These are phyloP conservation scores for Lachnellula cervina DNA, from an alignment of 2,329 filamentous ascomycete genomes.

Conservation along the genomic window DNA sequence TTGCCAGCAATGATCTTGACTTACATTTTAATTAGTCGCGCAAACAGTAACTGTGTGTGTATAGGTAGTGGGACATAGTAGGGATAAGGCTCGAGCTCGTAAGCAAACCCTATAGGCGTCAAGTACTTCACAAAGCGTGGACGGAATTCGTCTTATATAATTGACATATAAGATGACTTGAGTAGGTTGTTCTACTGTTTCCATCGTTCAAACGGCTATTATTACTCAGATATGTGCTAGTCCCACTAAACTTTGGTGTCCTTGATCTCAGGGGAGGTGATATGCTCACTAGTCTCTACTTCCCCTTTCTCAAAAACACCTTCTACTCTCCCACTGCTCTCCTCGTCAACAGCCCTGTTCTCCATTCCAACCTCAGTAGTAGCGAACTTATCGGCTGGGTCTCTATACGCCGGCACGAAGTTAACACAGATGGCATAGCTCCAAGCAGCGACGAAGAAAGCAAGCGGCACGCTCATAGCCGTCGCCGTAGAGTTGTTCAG, in stretches of 20 bases:
- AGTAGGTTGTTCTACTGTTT: background rate
- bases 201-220: background rate
- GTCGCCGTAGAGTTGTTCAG: slow-evolving; percentile 15
- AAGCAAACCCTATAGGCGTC: too few species aligned
- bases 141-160: too few species aligned
- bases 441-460: slow-evolving; percentile 44
- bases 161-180: too few species aligned
- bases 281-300: background rate
- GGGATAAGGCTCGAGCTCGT: too few species aligned
- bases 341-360: slow-evolving; percentile 3
- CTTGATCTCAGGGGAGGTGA: background rate
- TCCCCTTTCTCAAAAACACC: slow-evolving; percentile 11
- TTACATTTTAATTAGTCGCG: too few species aligned
- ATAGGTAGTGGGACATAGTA: too few species aligned
- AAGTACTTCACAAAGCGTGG: too few species aligned
- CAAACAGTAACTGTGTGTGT: too few species aligned
- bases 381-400: slow-evolving; percentile 17
- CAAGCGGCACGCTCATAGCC: slow-evolving; percentile 41
- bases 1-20: too few species aligned
- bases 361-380: slow-evolving; percentile 13
- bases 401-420: slow-evolving; percentile 24
- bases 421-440: slow-evolving; percentile 41
- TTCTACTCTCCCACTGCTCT: slow-evolving; percentile 6
- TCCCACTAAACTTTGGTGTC: background rate
- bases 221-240: background rate